Conservation (phyloP, 176 grass and related monocot species). For the Ensete ventricosum region DNA sequence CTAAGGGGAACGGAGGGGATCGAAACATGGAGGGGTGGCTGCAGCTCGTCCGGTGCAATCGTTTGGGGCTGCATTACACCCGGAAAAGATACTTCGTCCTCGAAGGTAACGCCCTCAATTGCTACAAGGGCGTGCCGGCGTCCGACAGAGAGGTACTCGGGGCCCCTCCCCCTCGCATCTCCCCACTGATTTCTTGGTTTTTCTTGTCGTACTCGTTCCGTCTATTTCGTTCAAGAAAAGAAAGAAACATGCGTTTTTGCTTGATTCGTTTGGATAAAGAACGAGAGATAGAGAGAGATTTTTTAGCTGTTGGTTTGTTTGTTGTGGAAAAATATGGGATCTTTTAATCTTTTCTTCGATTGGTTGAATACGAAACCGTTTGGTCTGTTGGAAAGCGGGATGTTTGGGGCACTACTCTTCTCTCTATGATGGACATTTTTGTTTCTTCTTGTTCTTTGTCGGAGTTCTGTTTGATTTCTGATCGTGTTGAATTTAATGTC, state of each 20-base stretch:
- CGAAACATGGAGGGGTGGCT: conserved; percentile 20
- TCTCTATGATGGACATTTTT: neutral
- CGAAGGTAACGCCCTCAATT: conserved; percentile 16
- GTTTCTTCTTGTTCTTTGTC: neutral
- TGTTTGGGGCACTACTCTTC: neutral
- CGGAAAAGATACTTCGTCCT: conserved; percentile 21
- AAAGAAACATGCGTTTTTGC: no score
- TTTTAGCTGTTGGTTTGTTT: no score
- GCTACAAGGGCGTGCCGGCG: conserved; percentile 9
- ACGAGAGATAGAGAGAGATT: no score
- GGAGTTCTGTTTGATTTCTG: neutral
- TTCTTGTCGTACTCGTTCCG: neutral
- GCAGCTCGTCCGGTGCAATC: conserved; percentile 16
- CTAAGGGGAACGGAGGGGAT: neutral
- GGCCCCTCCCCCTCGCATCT: neutral
- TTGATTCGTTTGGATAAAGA: no score
- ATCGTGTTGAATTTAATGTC: neutral
- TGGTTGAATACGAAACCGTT: no score
- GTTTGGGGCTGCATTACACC: conserved; percentile 9
- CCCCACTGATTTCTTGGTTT: neutral
- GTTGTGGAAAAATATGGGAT: no score
- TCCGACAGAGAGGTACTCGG: conserved; percentile 7
- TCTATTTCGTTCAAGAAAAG: neutral
- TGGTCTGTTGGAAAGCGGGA: no score
- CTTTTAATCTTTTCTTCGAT: no score